Evolutionary conservation across 140 eudicot species (phyloP).

Genomic region (Senecio squalidus): DNA sequence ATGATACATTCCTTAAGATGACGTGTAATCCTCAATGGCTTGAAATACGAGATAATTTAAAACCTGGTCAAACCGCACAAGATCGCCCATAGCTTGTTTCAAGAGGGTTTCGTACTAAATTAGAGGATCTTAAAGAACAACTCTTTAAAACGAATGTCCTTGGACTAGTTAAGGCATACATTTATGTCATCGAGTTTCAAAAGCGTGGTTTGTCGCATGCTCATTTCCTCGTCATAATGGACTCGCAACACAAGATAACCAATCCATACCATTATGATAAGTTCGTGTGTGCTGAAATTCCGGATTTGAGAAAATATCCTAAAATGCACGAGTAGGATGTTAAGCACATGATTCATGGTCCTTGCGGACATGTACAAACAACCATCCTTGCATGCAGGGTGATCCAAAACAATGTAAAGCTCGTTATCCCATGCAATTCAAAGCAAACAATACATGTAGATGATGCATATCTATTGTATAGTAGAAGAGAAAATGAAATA

Average conservation of each 20-base stretch:
- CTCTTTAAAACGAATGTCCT: neutral
- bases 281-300: neutral
- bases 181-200: neutral
- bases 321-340: neutral
- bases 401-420: neutral
- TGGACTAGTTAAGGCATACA: neutral
- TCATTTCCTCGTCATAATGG: neutral
- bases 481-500: neutral
- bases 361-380: neutral
- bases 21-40: neutral
- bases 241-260: neutral
- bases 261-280: neutral
- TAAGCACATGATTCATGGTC: neutral
- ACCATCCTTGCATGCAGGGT: neutral
- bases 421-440: neutral
- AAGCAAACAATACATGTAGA: neutral
- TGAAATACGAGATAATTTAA: neutral
- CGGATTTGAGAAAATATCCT: neutral
- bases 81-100: neutral
- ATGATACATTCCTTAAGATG: neutral
- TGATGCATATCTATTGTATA: neutral
- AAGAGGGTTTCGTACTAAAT: neutral
- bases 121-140: neutral
- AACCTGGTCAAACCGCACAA: neutral
- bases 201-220: neutral